Evolutionary conservation across 2,329 filamentous ascomycete genomes (phyloP), one percentile per base, ranked within the genome.

Genomic region (Claviceps paspali): DNA sequence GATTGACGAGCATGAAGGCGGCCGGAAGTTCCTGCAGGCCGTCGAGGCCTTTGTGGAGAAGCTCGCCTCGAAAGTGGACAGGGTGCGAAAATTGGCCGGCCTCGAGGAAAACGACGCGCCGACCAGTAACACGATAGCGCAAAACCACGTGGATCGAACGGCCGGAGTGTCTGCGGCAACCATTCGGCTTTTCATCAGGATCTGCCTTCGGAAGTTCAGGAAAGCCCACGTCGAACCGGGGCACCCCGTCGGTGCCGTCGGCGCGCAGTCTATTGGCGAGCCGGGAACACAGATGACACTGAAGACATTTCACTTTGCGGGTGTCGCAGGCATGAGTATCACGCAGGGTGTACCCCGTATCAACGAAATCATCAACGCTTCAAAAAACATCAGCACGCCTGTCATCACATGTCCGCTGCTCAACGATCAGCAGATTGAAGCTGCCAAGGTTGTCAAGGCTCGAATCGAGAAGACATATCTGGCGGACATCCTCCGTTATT

Each of bases 301-400:
- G 45, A 96, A 96, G 64, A 96, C 91, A 54, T 96, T 96, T 76
- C 91, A 96, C 81, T 98, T 98, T 66, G 91, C 91, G 54, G 91
- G 91, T 82, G 91, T 98, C 45, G 91, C 91, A 30, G 88, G 88
- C 57, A 96, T 98, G 91, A 94, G 85, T 70, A 94, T 98, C 54
- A 98, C 91, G 0, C 85, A 95, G 54, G 91, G 91, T 82, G 91
- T 98, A 6, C 91, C 91, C 1, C 88, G 91, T 78, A 98, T 98
- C 66, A 98, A 98, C 63, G 91, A 98, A 68, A 98, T 98, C 48
- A 98, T 98, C 76, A 98, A 98, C 61, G 91, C 91, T 5, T 94
- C 86, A 7, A 93, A 86, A 56, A 67, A 68, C 35, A 98, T 98
- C 59, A 92, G 82, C 56, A 98, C 91, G 1, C 91, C 91, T 0